Percentiles rank a stretch among this genome's conserved stretches.
Conservation (phyloP, 164 flowering plant genomes). For the Nymphaea thermarum region DNA sequence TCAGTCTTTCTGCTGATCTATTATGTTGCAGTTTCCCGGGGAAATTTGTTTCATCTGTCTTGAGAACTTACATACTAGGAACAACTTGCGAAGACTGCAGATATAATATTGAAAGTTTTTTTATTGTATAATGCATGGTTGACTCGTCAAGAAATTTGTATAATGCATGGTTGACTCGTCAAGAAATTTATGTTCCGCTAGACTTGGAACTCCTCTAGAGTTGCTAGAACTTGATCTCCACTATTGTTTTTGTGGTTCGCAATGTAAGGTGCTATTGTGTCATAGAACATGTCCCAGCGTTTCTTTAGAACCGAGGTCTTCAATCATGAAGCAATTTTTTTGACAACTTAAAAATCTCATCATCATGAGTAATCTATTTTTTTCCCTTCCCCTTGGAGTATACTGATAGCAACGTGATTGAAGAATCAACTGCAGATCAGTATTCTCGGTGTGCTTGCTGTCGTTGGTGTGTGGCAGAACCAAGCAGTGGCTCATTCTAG, state of each 20-base stretch:
- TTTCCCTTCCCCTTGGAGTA: not conserved
- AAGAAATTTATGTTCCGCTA: not conserved
- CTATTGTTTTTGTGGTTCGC: not conserved
- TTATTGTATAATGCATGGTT: not conserved
- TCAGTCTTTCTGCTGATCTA: not conserved
- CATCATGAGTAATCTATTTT: not conserved
- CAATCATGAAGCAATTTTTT: not conserved
- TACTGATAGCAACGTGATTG: not conserved
- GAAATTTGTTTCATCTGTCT: not conserved
- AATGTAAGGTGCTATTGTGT: too few relatives aligned
- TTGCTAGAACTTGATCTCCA: not conserved
- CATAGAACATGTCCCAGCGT: not conserved
- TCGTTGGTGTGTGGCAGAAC: not conserved
- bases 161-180: not conserved
- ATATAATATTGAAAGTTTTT: not conserved
- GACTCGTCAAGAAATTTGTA: not conserved
- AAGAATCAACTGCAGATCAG: not conserved
- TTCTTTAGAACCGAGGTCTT: not conserved
- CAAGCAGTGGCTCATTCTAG: not conserved
- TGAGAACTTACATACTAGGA: not conserved
- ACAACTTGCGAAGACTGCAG: not conserved
- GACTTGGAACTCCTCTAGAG: not conserved
- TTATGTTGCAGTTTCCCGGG: not conserved
- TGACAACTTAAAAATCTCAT: too few relatives aligned
- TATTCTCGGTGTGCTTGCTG: not conserved